Evolutionary conservation across 2,329 filamentous ascomycete genomes (phyloP).

Genomic region (Aureobasidium sp.): DNA sequence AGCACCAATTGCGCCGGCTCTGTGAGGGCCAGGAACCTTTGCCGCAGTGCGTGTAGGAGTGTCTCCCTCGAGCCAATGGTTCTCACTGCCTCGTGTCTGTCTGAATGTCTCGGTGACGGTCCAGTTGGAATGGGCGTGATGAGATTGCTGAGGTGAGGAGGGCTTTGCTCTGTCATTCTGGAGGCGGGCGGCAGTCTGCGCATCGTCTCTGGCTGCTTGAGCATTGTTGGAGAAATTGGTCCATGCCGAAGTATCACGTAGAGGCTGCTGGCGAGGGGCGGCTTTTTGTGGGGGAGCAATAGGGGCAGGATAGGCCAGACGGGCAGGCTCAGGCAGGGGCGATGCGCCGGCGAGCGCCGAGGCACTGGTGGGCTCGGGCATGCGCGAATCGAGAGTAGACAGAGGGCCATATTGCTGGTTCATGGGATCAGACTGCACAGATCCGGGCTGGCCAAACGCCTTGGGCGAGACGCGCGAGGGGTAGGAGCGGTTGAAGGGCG

Average conservation of each 20-base stretch:
- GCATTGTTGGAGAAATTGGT: conserved; percentile 17
- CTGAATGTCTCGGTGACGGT: conserved; percentile 28
- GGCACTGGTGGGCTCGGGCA: conserved; percentile 22
- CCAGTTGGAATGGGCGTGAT: conserved; percentile 5
- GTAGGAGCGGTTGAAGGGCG: conserved; percentile 25
- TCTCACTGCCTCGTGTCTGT: conserved; percentile 23
- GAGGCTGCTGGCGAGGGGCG: conserved; percentile 14
- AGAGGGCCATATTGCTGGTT: conserved; percentile 21
- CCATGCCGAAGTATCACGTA: conserved; percentile 22
- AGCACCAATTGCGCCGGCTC: conserved; percentile 3
- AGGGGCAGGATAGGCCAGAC: conserved; percentile 26
- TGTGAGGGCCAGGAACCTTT: not conserved
- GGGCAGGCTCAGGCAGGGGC: conserved; percentile 23
- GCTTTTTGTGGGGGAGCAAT: conserved; percentile 27
- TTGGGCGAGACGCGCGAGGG: conserved; percentile 26
- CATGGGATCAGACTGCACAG: conserved; percentile 16
- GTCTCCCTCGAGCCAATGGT: conserved; percentile 21
- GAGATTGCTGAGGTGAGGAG: not conserved
- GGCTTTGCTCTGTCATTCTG: not conserved
- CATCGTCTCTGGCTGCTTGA: conserved; percentile 9
- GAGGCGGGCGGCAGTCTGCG: not conserved
- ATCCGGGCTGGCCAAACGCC: conserved; percentile 20
- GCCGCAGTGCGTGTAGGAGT: conserved; percentile 18
- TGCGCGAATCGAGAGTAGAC: conserved; percentile 21
- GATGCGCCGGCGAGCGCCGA: conserved; percentile 24